Base-by-base conservation (phyloP, 768 basidiomycete species). In the Kwoniella bestiolae region DNA sequence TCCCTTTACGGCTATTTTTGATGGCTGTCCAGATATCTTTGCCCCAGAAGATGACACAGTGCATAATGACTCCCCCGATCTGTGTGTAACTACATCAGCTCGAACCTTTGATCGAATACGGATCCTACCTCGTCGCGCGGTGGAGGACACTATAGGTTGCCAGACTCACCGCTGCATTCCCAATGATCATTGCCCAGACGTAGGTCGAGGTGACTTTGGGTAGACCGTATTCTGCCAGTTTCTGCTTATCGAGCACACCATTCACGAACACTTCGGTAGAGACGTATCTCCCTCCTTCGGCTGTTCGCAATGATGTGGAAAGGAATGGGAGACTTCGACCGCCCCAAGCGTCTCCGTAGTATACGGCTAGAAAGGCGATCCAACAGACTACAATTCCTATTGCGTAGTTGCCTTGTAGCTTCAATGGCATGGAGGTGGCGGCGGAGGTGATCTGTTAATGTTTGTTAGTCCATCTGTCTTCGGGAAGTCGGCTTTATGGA, bases 271-370 rank as follows among this genome's bases (percentile, higher is more conserved):
- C 85, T 6, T 83, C 82, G 1, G 81, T 74, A 71, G 87, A 87
- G 32, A 87, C 72, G 70, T 87, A 89, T 18, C 84, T 69, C 0
- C 84, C 84, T 16, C 87, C 87, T 67, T 88, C 85, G 1, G 82
- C 72, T 4, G 84, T 83, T 74, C 87, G 88, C 6, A 88, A 83
- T 0, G 86, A 84, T 0, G 86, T 85, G 0, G 87, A 87, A 31
- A 89, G 77, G 84, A 89, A 86, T 0, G 87, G 87, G 71, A 86
- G 86, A 1, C 77, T 73, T 62, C 83, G 78, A 2, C 86, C 85
- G 67, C 85, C 84, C 87, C 87, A 89, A 5, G 83, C 79, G 70
- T 89, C 86, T n/a, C 85, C 83, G 67, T 88, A 88, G 78, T 87
- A 89, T 45, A 89, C 86, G 2, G 60, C 86, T 80, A 85, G 82